A percentile compares a stretch with the other conserved stretches of the same genome.
Evolutionary conservation across 169 alveolate genomes (phyloP).

Genomic region (Plasmodium gaboni): DNA sequence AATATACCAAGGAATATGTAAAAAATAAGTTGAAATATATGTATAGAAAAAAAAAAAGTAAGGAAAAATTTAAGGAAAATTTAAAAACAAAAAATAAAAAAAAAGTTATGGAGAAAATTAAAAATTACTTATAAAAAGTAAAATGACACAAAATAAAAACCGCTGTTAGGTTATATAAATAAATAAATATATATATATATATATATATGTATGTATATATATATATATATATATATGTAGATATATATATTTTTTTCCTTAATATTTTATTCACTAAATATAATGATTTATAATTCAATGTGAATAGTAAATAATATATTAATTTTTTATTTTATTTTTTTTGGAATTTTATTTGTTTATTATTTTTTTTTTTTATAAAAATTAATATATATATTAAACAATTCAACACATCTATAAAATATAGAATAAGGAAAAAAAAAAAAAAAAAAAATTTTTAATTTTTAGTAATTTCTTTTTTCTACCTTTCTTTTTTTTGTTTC

Average conservation of each 20-base stretch:
- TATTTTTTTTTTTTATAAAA: too few species aligned
- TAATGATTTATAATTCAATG: too few species aligned
- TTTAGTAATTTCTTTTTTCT: too few species aligned
- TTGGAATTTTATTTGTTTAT: too few species aligned
- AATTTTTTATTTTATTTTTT: too few species aligned
- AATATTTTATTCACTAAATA: too few species aligned
- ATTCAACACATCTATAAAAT: too few species aligned
- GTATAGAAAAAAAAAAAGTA: slow-evolving; percentile 55
- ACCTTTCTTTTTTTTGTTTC: too few species aligned
- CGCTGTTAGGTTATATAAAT: background rate
- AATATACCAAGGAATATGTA: slow-evolving; percentile 64
- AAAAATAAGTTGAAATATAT: slow-evolving; percentile 57
- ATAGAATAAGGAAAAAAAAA: too few species aligned
- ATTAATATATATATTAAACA: too few species aligned
- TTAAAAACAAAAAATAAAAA: slow-evolving; percentile 71
- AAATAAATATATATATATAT: background rate
- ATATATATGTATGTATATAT: background rate
- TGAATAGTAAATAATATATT: too few species aligned
- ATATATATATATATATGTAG: background rate
- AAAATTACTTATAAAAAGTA: slow-evolving; percentile 20
- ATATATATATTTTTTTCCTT: background rate
- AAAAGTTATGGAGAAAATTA: slow-evolving; percentile 68
- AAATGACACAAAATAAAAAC: background rate
- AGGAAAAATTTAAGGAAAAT: slow-evolving; percentile 70
- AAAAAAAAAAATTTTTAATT: too few species aligned